These are phyloP conservation scores for Straminergon stramineum DNA, from an alignment of 225 moss, liverwort and hornwort species.

Conservation along the genomic window DNA sequence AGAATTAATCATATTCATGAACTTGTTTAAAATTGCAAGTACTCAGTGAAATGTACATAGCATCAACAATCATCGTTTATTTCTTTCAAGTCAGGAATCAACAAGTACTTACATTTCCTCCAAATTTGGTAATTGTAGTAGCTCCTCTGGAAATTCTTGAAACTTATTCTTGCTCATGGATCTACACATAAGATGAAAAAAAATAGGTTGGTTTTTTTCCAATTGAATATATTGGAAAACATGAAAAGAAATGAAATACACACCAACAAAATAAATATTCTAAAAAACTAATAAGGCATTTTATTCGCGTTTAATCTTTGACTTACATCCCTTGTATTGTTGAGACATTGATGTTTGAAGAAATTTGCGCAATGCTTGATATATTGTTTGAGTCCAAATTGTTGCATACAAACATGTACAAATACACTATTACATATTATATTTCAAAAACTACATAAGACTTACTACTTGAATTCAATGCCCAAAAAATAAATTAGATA, in stretches of 20 bases:
- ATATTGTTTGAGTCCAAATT: too few relatives aligned
- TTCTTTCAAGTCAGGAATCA: not conserved
- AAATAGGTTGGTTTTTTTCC: too few relatives aligned
- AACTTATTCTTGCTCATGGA: not conserved
- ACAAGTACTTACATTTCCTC: not conserved
- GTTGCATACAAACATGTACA: rapidly evolving
- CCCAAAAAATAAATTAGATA: too few relatives aligned
- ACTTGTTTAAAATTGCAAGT: not conserved
- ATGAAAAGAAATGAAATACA: too few relatives aligned
- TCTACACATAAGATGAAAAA: not conserved
- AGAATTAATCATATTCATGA: not conserved
- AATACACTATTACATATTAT: not conserved
- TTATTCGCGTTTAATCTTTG: too few relatives aligned
- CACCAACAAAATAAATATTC: too few relatives aligned
- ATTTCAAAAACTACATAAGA: too few relatives aligned
- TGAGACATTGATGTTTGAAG: too few relatives aligned
- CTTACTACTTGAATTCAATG: too few relatives aligned
- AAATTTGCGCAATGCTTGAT: too few relatives aligned
- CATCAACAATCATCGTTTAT: not conserved
- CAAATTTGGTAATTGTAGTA: not conserved
- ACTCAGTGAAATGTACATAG: not conserved
- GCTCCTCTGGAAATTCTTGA: not conserved
- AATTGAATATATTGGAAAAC: not conserved
- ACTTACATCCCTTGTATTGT: too few relatives aligned
- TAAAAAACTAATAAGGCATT: too few relatives aligned